Base-by-base conservation (phyloP, 768 basidiomycete genomes). In the Tricholomella constricta region DNA sequence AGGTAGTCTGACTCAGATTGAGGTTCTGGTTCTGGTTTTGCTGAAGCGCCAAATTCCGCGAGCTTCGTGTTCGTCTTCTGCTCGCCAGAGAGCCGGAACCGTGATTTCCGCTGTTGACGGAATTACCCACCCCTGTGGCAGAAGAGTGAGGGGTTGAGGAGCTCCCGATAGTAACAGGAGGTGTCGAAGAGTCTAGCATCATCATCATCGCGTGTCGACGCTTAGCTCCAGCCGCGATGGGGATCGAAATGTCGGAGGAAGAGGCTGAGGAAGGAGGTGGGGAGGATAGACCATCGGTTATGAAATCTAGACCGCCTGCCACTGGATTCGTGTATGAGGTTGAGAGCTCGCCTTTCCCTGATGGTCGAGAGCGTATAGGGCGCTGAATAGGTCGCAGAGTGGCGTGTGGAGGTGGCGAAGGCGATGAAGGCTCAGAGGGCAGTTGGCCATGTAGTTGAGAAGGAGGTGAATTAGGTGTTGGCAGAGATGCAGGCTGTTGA, bases 141-240 rank as follows among this genome's bases (percentile, higher is more conserved):
- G 57, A 48, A 41, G 64, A 41, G 64, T 61, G 37, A 62, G 49
- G 50, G 50, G 63, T 68, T 4, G 79, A 67, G 2, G 76, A 60
- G 32, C 67, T 62, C n/a, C 72, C 64, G 14, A 75, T 69, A 20
- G 74, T 62, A 23, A 72, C 72, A 0, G 76, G 58, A 11, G 78
- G 57, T 3, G 78, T 61, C 14, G 75, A 61, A 0, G 85, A 72
- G 58, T 89, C 88, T 3, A 87, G 77, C 78, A 86, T 81, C 79
- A 88, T 84, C 84, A 90, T 88, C 62, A 87, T 78, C 0, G 87
- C 86, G 59, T 91, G 87, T 29, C 89, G 80, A 7, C 90, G 83
- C 68, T 91, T 91, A 1, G 81, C 75, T 27, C 86, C 88, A 0
- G 81, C 76, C 4, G 79, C 68, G 34, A 83, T 69, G 11, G 76